These are phyloP conservation scores for Lachancea lanzarotensis DNA, from an alignment of 805 yeast species.

Conservation along the genomic window DNA sequence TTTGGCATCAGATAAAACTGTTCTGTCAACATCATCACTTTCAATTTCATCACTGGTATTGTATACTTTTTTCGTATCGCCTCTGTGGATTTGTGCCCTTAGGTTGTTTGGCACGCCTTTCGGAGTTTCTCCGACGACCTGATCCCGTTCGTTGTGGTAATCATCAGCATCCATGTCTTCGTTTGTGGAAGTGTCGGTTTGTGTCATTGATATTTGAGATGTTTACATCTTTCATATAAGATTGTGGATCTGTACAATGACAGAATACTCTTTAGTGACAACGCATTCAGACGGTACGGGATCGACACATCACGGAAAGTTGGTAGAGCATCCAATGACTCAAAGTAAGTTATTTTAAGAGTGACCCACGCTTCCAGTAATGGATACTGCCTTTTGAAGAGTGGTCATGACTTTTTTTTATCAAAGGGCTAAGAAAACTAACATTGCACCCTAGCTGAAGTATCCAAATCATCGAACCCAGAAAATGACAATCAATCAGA, in stretches of 20 bases:
- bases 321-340: not conserved
- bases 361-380: too few relatives aligned
- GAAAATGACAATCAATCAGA: not conserved
- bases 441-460: too few relatives aligned
- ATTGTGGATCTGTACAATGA: not conserved
- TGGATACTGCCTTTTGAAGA: too few relatives aligned
- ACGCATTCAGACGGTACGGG: not conserved
- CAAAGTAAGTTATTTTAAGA: not conserved
- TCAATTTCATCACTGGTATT: not conserved
- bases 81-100: not conserved
- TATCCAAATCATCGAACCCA: too few relatives aligned
- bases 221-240: not conserved
- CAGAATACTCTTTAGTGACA: not conserved
- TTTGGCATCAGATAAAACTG: not conserved
- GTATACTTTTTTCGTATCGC: not conserved
- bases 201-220: not conserved
- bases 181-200: not conserved
- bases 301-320: not conserved
- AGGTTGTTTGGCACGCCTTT: not conserved
- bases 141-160: slow-evolving; percentile 2
- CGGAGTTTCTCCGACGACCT: slow-evolving; percentile 6
- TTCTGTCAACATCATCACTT: not conserved
- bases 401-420: too few relatives aligned
- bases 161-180: slow-evolving; percentile 7
- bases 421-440: too few relatives aligned